Evolutionary conservation across 495 filamentous ascomycete genomes (phyloP), one percentile per base, ranked within the genome.

Genomic region (Hyaloscypha bicolor): DNA sequence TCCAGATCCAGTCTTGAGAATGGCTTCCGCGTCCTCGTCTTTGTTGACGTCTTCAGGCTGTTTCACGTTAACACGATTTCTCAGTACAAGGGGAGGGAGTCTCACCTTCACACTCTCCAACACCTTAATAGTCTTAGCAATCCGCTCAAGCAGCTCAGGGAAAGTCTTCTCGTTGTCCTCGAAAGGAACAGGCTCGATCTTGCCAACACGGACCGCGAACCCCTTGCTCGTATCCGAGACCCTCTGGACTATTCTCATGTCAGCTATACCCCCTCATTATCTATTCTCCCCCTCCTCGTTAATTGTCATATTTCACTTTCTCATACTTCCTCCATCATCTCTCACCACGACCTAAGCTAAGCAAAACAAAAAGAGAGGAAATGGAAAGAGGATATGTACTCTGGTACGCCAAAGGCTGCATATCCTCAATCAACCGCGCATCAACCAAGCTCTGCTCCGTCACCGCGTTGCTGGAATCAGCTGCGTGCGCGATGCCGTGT

Each of bases 381-480:
- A 29, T 31, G 55, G 29, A 31, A 31, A 31, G 14, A 0, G 55
- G 14, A 21, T 6, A 32, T 12, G 6, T 58, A 67, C 65, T 72
- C 68, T 84, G 82, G 72, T 74, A 83, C 45, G 75, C 33, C 16
- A 83, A 65, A 6, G 75, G 68, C 31, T 73, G 66, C 82, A 83
- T 83, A 75, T 81, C 79, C 0, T 62, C 71, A 61, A 72, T 70
- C 51, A 78, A 65, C 12, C 68, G 62, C 29, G 60, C 14, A 11
- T 72, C 61, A 32, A 65, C 6, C 31, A 74, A 52, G 1, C 11
- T 21, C 4, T 55, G 22, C 9, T 63, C 63, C 1, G 55, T 53
- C n/a, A 68, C 53, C 4, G 2, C 21, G 9, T 31, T 33, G 6
- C n/a, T 12, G 16, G 39, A 12, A 19, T 62, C 56, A 5, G 64